Conservation (phyloP, 805 yeast species). For the Sungouiozyma ichnusensis region DNA sequence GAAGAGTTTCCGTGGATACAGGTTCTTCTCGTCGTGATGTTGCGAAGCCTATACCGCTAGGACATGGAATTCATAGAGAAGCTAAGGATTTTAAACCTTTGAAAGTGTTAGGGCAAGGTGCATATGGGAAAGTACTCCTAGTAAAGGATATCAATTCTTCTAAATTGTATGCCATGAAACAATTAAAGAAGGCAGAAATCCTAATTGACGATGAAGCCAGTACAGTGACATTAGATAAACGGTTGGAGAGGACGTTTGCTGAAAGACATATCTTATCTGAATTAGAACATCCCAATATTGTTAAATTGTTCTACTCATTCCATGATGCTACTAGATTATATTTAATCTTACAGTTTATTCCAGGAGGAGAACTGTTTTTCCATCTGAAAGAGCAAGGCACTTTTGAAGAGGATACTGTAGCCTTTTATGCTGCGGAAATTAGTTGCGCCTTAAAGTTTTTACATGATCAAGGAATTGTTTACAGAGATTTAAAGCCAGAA, state of each 20-base stretch:
- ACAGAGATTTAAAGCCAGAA: constrained; percentile 83
- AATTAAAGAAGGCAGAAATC: constrained; percentile 71
- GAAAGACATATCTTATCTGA: constrained; percentile 65
- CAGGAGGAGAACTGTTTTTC: constrained; percentile 73
- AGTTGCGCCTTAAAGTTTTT: constrained; percentile 66
- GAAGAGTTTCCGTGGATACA: constrained; percentile 13
- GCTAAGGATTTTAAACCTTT: constrained; percentile 58
- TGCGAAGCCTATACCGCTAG: background rate
- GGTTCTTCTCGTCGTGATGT: background rate
- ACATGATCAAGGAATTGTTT: constrained; percentile 72
- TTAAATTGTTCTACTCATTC: constrained; percentile 69
- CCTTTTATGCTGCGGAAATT: constrained; percentile 74
- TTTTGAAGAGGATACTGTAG: constrained; percentile 52
- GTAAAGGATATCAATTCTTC: constrained; percentile 58
- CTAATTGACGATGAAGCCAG: constrained; percentile 34
- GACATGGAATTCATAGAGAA: constrained; percentile 9
- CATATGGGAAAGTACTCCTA: constrained; percentile 76
- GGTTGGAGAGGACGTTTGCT: constrained; percentile 67
- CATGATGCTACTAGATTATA: constrained; percentile 74
- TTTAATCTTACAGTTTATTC: constrained; percentile 66
- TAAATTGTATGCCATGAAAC: constrained; percentile 75
- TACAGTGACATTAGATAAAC: constrained; percentile 27
- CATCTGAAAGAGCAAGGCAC: constrained; percentile 34
- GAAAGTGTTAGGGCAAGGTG: constrained; percentile 75
- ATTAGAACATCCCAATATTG: constrained; percentile 72